Percentiles rank a stretch among this genome's conserved stretches.
phyloP scores from a whole-genome alignment of 495 filamentous ascomycete genomes.

The Neurospora sp. region DNA sequence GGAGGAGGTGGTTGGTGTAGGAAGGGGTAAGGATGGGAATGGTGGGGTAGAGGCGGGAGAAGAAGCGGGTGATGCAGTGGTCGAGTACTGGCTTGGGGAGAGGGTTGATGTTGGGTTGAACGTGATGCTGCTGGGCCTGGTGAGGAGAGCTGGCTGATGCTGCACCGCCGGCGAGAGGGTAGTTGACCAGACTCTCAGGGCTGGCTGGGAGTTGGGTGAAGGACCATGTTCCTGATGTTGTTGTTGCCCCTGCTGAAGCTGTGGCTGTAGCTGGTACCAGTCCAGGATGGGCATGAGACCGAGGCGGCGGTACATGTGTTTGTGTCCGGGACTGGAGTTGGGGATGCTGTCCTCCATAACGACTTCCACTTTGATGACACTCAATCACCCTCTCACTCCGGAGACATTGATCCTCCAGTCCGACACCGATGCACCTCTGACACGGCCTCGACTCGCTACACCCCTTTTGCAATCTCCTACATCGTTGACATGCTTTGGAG shows the following conservation, averaged over 20 bases:
- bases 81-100: constrained; percentile 14
- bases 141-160: neutral
- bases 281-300: neutral
- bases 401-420: constrained; percentile 16
- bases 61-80: constrained; percentile 29
- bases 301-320: neutral
- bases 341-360: neutral
- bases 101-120: constrained; percentile 6
- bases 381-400: neutral
- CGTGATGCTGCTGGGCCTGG: neutral
- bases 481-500: constrained; percentile 21
- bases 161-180: neutral
- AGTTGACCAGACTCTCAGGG: neutral
- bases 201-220: neutral
- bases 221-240: neutral
- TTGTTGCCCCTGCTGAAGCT: neutral
- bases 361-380: neutral
- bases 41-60: constrained; percentile 30
- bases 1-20: constrained; percentile 18
- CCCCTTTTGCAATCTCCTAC: constrained; percentile 19
- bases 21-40: constrained; percentile 28
- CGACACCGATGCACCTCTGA: constrained; percentile 16
- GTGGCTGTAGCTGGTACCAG: neutral
- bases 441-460: constrained; percentile 25
- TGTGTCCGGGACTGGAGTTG: neutral